Evolutionary conservation across 768 basidiomycete genomes (phyloP).

Genomic region (Auriscalpium microsporum): DNA sequence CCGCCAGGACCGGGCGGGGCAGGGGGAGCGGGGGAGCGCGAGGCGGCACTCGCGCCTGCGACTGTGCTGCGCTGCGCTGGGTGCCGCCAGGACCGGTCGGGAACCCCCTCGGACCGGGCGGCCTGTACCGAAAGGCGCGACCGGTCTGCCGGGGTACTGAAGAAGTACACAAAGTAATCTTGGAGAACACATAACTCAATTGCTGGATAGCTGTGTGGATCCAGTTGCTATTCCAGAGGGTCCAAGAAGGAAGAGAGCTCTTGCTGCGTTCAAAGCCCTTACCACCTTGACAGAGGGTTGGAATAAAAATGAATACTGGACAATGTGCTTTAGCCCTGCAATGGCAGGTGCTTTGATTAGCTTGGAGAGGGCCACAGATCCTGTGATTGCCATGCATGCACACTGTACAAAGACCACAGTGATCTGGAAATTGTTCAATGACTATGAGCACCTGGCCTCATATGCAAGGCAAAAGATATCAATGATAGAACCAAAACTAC

Average conservation of each 20-base stretch:
- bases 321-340: background rate
- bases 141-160: no score
- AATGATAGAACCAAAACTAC: background rate
- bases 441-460: background rate
- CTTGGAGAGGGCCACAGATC: background rate
- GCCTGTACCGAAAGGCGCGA: no score
- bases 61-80: no score
- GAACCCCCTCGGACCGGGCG: no score
- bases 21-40: no score
- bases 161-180: background rate
- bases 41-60: no score
- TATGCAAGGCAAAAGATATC: slow-evolving; percentile 1
- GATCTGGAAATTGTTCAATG: background rate
- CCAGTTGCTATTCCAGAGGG: background rate
- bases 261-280: background rate
- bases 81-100: no score
- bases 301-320: background rate
- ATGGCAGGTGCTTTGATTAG: background rate
- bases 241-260: background rate
- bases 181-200: background rate
- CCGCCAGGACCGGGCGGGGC: no score
- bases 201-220: background rate
- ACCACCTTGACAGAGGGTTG: background rate
- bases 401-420: background rate
- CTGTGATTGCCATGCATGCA: slow-evolving; percentile 2